These are phyloP conservation scores for Penstemon newberryi DNA, from an alignment of 257 asterid species.

Conservation along the genomic window DNA sequence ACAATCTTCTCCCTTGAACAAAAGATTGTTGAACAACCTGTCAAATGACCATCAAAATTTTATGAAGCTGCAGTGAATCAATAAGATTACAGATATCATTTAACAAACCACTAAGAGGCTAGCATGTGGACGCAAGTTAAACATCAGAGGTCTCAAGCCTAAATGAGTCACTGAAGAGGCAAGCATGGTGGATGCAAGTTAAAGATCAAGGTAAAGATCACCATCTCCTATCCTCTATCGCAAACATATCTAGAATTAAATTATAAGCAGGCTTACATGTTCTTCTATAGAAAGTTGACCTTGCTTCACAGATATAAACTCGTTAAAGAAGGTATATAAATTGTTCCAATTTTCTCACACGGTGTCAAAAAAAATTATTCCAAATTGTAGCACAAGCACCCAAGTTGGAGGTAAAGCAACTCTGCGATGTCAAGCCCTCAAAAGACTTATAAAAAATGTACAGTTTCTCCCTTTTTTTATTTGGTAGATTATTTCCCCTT, in stretches of 20 bases:
- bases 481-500: not conserved
- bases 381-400: slow-evolving; percentile 7
- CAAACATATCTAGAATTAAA: slow-evolving; percentile 11
- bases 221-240: not conserved
- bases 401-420: not conserved
- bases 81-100: not conserved
- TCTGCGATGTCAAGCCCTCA: not conserved
- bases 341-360: not conserved
- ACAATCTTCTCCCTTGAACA: slow-evolving; percentile 33
- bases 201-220: slow-evolving; percentile 12
- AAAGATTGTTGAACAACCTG: slow-evolving; percentile 44
- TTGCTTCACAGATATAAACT: not conserved
- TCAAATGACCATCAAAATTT: slow-evolving; percentile 22
- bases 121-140: no score
- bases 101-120: no score
- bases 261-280: slow-evolving; percentile 11
- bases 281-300: slow-evolving; percentile 11
- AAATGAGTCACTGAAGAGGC: not conserved
- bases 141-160: no score
- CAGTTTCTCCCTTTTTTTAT: not conserved
- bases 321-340: slow-evolving; percentile 1
- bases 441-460: no score
- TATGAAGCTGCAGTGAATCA: slow-evolving; percentile 20
- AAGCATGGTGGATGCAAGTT: slow-evolving; percentile 16
- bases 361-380: not conserved